phyloP scores from a whole-genome alignment of 148 eudicot species.

The Gaultheria prostrata region DNA sequence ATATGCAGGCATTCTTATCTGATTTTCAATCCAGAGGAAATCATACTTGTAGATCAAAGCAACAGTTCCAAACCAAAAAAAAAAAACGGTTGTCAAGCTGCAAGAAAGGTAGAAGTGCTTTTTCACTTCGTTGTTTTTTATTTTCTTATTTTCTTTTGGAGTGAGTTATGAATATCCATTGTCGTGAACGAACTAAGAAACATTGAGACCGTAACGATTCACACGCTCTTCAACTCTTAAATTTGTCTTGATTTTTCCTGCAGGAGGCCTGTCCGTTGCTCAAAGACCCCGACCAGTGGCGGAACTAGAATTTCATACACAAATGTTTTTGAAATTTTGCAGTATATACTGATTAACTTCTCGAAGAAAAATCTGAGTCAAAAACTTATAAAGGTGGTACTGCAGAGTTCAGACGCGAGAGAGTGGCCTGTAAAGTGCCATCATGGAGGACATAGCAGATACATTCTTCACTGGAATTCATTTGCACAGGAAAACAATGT shows the following conservation, averaged over 20 bases:
- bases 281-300: too few species aligned
- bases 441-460: too few species aligned
- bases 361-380: not conserved
- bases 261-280: not conserved
- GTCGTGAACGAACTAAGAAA: not conserved
- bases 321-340: not conserved
- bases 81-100: not conserved
- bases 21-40: too few species aligned
- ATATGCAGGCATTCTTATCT: too few species aligned
- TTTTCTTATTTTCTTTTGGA: not conserved
- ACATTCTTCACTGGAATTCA: not conserved
- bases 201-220: not conserved
- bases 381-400: not conserved
- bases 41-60: not conserved
- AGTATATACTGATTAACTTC: not conserved
- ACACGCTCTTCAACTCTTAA: not conserved
- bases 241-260: not conserved
- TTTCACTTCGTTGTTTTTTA: not conserved
- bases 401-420: slow-evolving; percentile 6
- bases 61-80: not conserved
- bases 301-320: too few species aligned
- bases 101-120: not conserved
- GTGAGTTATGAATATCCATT: not conserved
- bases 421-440: slow-evolving; percentile 13
- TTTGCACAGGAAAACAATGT: slow-evolving; percentile 32